A percentile compares a stretch with the other conserved stretches of the same genome.
phyloP scores from a whole-genome alignment of 2,329 filamentous ascomycete genomes.

The Trichoderma koningii region DNA sequence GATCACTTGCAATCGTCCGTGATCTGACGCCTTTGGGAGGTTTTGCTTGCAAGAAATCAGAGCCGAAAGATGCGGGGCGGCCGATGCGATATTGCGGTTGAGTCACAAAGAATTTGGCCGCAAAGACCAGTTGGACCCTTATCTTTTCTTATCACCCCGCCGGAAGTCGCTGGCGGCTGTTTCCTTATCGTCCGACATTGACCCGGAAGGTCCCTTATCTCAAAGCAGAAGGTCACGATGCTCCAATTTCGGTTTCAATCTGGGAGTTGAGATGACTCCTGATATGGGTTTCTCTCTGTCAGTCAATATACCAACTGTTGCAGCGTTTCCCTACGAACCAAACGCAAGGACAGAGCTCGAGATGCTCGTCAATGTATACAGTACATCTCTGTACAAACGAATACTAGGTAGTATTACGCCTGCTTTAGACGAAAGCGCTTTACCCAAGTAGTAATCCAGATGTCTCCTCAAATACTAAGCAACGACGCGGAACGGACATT shows the following conservation, averaged over 20 bases:
- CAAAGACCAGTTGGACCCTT: slow-evolving; percentile 14
- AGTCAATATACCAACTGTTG: neutral
- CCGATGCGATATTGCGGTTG: slow-evolving; percentile 19
- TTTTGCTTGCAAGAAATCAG: slow-evolving; percentile 2
- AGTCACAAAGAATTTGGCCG: slow-evolving; percentile 23
- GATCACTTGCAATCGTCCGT: neutral
- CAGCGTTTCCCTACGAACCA: neutral
- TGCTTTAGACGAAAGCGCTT: too few relatives aligned
- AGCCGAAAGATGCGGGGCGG: slow-evolving; percentile 18
- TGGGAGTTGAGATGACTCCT: neutral
- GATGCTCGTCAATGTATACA: neutral
- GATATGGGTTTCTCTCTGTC: neutral
- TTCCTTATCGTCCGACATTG: slow-evolving; percentile 15
- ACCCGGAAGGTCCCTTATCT: slow-evolving; percentile 6
- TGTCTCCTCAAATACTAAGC: too few relatives aligned
- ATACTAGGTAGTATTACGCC: too few relatives aligned
- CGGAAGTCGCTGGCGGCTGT: slow-evolving; percentile 16
- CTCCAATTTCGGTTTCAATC: neutral
- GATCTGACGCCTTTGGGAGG: neutral
- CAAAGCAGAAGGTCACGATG: slow-evolving; percentile 6
- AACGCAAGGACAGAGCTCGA: neutral
- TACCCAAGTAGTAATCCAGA: too few relatives aligned
- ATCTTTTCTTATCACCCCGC: slow-evolving; percentile 28
- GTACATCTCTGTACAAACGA: too few relatives aligned
- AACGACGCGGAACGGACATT: neutral